Base-by-base conservation (phyloP, 257 asterid species). In the Ilex asprella region DNA sequence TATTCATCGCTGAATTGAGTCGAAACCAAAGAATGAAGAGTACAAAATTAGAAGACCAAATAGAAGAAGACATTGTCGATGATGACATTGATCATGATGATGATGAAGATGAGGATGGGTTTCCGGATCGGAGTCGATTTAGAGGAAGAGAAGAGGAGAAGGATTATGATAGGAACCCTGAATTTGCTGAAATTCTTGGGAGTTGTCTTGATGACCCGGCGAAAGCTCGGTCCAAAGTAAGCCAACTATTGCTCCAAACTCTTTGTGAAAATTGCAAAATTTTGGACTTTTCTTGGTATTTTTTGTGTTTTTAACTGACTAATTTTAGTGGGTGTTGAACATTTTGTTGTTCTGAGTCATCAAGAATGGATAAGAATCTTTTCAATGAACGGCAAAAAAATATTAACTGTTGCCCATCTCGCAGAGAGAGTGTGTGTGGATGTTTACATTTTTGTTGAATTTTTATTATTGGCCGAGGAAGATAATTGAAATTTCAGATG, bases 141-240 rank as follows among this genome's bases (percentile, higher is more conserved):
- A 76, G 72, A 31, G 85, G 73, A 50, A 73, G 78, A 68, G 85
- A 60, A 52, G 85, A 55, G 31, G 90, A 77, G 29, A 81, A 81
- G 66, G 95, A 86, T 79, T 89, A 73, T 64, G 99, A 92, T 54
- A 86, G 59, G 73, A 95, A 92, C 71, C 99, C 96, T 16, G 99
- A 92, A 70, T 83, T 92, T 64, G 96, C 86, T 50, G 97, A 92
- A 67, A 86, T 92, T 81, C 74, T 92, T 44, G 97, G 96, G 31
- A 69, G 73, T 66, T 83, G 78, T 67, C 74, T 89, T 16, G 95
- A 84, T 81, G 81, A 92, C 64, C 99, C 97, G 3, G 82, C 68
- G 30, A 92, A 80, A 81, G 99, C 99, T 64, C 79, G 67, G 82
- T 76, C 95, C 61, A 86, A 80, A 74, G 95, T 89, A 68, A 74